Evolutionary conservation across 2,329 filamentous ascomycete species (phyloP), one percentile per base, ranked within the genome.

Genomic region (Xenosphaeropsis pyriputrescens): DNA sequence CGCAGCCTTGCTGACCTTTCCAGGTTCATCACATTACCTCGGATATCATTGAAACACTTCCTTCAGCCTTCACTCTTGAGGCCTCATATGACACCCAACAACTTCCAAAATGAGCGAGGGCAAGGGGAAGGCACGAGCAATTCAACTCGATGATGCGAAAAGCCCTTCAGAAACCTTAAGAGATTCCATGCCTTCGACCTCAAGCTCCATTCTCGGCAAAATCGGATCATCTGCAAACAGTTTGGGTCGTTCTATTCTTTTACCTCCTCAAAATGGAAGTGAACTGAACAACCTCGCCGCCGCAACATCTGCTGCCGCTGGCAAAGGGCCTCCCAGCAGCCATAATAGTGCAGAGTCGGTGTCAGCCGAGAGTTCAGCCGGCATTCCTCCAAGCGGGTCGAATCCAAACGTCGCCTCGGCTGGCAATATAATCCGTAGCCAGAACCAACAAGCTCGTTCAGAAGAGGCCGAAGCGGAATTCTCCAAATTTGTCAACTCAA

Each of bases 221-320:
- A 42, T 56, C 34, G 41, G 46, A 38, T 47, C 49, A 35, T 62
- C 59, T 18, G 59, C 59, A 19, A 50, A 46, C 11, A 49, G 51
- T 1, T 51, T 62, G 19, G 44, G 57, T 16, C 49, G 50, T 16
- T 53, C 51, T 43, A 45, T 51, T n/a, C 53, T 62, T 34, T 44
- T 41, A 32, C 39, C 46, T 16, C 37, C 45, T 30, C 41, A 45
- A 34, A 41, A 32, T 29, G 34, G 34, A 29, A 45, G 41, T 29
- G 47, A 49, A 19, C 12, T 51, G 5, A 47, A 42, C 46, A 40
- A 48, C 22, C 30, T 38, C 32, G 37, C 39, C 18, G 32, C 34
- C 29, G 32, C 46, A 17, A 43, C 43, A 42, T 43, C 49, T 39
- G 46, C 40, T 47, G 51, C 39, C 39, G 46, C 45, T 22, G 50